Percentiles rank a stretch among this genome's conserved stretches.
These are phyloP conservation scores for Malus asiatica DNA, from an alignment of 306 rosid species.

Conservation along the genomic window DNA sequence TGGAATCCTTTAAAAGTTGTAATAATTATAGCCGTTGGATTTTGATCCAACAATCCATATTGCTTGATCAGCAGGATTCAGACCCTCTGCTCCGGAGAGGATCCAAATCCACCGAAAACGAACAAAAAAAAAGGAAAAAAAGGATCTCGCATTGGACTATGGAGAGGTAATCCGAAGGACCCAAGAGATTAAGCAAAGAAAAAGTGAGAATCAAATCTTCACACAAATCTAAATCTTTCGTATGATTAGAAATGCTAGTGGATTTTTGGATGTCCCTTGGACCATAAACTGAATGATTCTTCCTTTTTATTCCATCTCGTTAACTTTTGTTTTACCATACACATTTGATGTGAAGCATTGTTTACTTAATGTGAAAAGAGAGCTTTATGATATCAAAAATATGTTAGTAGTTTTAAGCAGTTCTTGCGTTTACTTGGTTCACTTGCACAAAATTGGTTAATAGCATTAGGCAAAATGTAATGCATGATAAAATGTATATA, in stretches of 20 bases:
- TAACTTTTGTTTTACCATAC: not conserved
- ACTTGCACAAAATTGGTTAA: no score
- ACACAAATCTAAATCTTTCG: not conserved
- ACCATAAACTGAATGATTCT: not conserved
- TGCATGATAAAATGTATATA: no score
- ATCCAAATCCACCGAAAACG: not conserved
- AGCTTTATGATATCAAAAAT: not conserved
- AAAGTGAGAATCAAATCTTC: constrained; percentile 15
- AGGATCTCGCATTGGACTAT: not conserved
- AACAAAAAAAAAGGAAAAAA: not conserved
- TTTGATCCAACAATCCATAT: no score
- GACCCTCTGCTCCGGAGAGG: no score
- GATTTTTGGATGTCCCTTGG: not conserved
- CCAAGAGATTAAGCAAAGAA: not conserved
- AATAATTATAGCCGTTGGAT: no score
- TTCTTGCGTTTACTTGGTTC: no score
- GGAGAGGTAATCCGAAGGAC: not conserved
- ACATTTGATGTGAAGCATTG: not conserved
- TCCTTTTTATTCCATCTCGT: not conserved
- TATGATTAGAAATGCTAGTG: not conserved
- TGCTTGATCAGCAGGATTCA: no score
- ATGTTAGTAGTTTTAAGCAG: no score
- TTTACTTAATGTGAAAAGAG: no score
- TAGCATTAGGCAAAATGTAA: no score
- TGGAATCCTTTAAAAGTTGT: no score